Evolutionary conservation across 306 rosid species (phyloP).

Genomic region (Dryas octopetala): DNA sequence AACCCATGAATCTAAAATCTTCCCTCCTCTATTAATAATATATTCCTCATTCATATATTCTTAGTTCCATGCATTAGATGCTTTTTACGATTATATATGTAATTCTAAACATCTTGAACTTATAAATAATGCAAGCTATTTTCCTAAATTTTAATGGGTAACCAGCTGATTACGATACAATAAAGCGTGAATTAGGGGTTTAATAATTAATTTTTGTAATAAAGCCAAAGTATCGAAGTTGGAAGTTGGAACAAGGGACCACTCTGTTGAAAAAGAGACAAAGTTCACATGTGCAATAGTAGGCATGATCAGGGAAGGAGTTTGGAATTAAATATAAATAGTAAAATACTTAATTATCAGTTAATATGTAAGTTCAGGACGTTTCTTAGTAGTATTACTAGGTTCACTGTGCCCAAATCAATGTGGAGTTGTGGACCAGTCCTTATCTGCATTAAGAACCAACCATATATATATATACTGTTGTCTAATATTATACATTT

Average conservation of each 20-base stretch:
- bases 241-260: not conserved
- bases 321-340: not conserved
- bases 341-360: not conserved
- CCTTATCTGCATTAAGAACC: not conserved
- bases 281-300: conserved; percentile 29
- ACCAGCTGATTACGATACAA: not conserved
- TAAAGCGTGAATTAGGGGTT: not conserved
- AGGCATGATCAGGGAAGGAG: conserved; percentile 13
- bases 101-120: too few relatives aligned
- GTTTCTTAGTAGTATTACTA: too few relatives aligned
- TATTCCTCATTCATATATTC: too few relatives aligned
- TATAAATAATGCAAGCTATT: too few relatives aligned
- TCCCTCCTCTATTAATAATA: too few relatives aligned
- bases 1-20: too few relatives aligned
- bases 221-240: not conserved
- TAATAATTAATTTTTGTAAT: not conserved
- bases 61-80: too few relatives aligned
- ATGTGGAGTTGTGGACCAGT: not conserved
- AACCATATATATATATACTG: too few relatives aligned
- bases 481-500: too few relatives aligned
- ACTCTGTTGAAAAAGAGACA: conserved; percentile 17
- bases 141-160: too few relatives aligned
- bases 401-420: not conserved
- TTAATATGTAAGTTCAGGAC: not conserved
- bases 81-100: too few relatives aligned